Evolutionary conservation across 1,284 basidiomycete genomes (phyloP).

Genomic region (Austroboletus novae-zelandiae): DNA sequence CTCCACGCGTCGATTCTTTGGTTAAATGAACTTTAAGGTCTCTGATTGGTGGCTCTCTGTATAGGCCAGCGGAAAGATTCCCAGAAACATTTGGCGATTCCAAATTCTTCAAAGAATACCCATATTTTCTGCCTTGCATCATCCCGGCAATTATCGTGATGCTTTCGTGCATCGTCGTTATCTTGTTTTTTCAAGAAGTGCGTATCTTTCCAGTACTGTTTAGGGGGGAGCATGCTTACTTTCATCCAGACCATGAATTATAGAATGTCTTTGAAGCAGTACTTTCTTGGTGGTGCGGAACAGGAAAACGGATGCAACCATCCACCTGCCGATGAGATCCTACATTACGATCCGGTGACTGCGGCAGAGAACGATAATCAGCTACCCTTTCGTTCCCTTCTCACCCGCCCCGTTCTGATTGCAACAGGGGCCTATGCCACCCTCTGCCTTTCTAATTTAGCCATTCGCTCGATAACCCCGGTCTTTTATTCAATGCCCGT

Average conservation of each 20-base stretch:
- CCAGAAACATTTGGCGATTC: slow-evolving; percentile 48
- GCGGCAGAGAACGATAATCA: background rate
- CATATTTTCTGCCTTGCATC: slow-evolving; percentile 67
- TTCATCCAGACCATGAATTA: too few species aligned
- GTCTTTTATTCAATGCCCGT: background rate
- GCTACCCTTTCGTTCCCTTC: background rate
- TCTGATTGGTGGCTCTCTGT: slow-evolving; percentile 59
- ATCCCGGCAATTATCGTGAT: slow-evolving; percentile 49
- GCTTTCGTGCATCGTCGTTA: slow-evolving; percentile 40
- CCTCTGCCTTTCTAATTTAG: background rate
- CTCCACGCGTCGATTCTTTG: background rate
- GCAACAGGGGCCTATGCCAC: background rate
- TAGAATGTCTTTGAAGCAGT: too few species aligned
- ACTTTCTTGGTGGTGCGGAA: too few species aligned
- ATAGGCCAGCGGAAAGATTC: slow-evolving; percentile 57
- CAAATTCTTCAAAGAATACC: slow-evolving; percentile 54
- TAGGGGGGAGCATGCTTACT: too few species aligned
- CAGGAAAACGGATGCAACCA: too few species aligned
- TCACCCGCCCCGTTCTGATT: background rate
- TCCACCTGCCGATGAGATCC: too few species aligned
- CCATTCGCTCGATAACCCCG: background rate
- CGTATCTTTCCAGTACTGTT: too few species aligned
- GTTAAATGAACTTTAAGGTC: slow-evolving; percentile 38
- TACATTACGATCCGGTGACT: too few species aligned
- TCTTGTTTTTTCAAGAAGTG: slow-evolving; percentile 57